Conservation (phyloP, 2,329 filamentous ascomycete species). For the Geoglossum cookeanum region DNA sequence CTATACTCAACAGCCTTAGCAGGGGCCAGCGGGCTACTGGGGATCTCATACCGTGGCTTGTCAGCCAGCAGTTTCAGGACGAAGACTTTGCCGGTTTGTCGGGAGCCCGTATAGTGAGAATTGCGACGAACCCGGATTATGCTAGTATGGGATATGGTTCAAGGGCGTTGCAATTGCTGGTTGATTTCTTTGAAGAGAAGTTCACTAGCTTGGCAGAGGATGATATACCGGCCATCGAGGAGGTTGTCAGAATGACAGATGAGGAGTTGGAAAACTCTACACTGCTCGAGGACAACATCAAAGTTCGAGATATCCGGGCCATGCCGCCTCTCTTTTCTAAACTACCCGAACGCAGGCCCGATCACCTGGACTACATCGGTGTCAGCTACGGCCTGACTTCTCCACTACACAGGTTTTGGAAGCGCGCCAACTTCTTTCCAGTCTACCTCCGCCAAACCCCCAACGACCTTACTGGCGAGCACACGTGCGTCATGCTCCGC, state of each 20-base stretch:
- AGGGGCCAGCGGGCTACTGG: constrained; percentile 77
- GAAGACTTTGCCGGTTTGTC: constrained; percentile 89
- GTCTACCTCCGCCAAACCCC: constrained; percentile 90
- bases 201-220: constrained; percentile 70
- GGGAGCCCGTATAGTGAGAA: constrained; percentile 78
- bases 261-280: constrained; percentile 57
- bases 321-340: constrained; percentile 91
- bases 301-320: constrained; percentile 69
- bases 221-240: constrained; percentile 29
- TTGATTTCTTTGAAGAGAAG: constrained; percentile 88
- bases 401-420: constrained; percentile 90
- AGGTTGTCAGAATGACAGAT: constrained; percentile 64
- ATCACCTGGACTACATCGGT: constrained; percentile 74
- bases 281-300: constrained; percentile 72
- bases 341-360: constrained; percentile 62
- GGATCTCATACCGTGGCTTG: constrained; percentile 91
- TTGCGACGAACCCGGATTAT: constrained; percentile 92
- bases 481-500: constrained; percentile 93
- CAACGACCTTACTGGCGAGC: constrained; percentile 91
- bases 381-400: constrained; percentile 87
- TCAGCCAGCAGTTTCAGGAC: constrained; percentile 96
- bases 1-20: constrained; percentile 74
- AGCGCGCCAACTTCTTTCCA: constrained; percentile 64
- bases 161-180: constrained; percentile 67
- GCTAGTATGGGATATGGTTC: constrained; percentile 83